Evolutionary conservation across 2,329 filamentous ascomycete genomes (phyloP).

Genomic region (Penicillium capsulatum): DNA sequence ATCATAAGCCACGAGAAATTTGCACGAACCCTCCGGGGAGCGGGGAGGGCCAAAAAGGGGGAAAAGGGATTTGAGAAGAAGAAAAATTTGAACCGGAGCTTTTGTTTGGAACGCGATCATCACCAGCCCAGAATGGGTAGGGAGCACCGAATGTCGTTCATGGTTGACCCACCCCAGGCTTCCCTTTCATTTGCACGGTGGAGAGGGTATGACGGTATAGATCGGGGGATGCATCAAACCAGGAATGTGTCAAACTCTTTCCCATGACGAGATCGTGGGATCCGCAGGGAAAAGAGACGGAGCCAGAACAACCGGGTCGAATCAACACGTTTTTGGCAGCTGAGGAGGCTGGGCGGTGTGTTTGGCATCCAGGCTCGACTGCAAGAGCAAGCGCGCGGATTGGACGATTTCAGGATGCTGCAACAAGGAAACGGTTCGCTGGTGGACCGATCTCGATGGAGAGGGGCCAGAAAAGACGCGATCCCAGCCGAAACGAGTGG

Average conservation of each 20-base stretch:
- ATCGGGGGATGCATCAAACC: conserved; percentile 2
- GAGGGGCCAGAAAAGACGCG: conserved; percentile 15
- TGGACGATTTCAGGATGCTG: conserved; percentile 11
- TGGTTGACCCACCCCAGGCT: conserved; percentile 10
- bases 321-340: too few relatives aligned
- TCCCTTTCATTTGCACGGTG: conserved; percentile 17
- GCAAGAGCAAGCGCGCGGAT: conserved; percentile 2
- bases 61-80: too few relatives aligned
- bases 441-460: conserved; percentile 23
- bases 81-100: background rate
- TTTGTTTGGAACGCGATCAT: conserved; percentile 7
- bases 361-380: background rate
- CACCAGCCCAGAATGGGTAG: conserved; percentile 9
- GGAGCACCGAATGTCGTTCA: conserved; percentile 8
- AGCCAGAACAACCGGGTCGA: background rate
- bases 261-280: background rate
- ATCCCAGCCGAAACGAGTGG: conserved; percentile 21
- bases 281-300: background rate
- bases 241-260: background rate
- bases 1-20: too few relatives aligned
- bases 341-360: conserved; percentile 6
- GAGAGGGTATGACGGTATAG: conserved; percentile 15
- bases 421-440: conserved; percentile 12
- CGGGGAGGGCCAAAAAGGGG: too few relatives aligned
- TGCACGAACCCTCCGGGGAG: too few relatives aligned